These are phyloP conservation scores for Corchorus olitorius DNA, from an alignment of 345 rosid species.

Conservation along the genomic window DNA sequence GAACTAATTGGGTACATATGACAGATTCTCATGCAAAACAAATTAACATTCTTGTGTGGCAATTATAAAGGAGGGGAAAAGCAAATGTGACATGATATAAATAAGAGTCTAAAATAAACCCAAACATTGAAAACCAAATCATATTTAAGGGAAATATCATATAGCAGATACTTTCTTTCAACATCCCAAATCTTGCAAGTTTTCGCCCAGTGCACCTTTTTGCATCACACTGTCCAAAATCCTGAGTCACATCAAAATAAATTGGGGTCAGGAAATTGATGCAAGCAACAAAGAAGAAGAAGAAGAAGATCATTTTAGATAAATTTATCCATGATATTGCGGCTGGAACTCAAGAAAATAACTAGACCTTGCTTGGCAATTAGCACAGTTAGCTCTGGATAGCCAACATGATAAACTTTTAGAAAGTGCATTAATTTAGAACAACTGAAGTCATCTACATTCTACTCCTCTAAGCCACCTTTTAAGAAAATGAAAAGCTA, in stretches of 20 bases:
- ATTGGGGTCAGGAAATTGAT: not conserved
- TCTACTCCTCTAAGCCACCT: not conserved
- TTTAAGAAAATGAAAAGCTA: not conserved
- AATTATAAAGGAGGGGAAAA: not conserved
- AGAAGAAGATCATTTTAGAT: not conserved
- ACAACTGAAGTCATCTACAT: not conserved
- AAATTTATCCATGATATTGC: not conserved
- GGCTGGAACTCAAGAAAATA: no score
- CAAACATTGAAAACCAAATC: constrained; percentile 6
- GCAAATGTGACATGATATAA: not conserved
- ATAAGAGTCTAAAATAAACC: not conserved
- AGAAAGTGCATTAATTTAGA: not conserved
- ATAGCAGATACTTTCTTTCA: constrained; percentile 80
- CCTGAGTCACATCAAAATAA: constrained; percentile 44
- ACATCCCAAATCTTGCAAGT: constrained; percentile 79
- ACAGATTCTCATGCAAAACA: not conserved
- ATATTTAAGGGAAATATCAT: not conserved
- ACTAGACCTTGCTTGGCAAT: constrained; percentile 1
- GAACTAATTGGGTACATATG: not conserved
- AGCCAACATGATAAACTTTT: not conserved
- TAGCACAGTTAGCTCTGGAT: not conserved
- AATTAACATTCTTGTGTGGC: not conserved
- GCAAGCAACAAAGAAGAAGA: no score
- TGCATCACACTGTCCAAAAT: constrained; percentile 96
- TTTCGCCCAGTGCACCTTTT: constrained; percentile 98